These are phyloP conservation scores for Collybia mongolica DNA, from an alignment of 768 basidiomycete genomes.

Conservation along the genomic window DNA sequence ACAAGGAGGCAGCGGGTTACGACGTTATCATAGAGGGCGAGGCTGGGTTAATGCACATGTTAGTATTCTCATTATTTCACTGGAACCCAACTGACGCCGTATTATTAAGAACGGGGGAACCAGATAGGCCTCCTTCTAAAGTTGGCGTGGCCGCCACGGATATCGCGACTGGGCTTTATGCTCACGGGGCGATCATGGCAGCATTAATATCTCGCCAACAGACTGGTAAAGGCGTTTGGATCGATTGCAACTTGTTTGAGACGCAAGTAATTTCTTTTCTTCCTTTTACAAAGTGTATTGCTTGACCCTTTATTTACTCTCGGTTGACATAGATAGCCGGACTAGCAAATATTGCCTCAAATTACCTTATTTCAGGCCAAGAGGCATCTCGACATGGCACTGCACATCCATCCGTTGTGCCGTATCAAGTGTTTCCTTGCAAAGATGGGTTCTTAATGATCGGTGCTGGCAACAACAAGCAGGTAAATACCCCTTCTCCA, in stretches of 20 bases:
- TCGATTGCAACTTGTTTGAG: slow-evolving; percentile 93
- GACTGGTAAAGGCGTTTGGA: slow-evolving; percentile 87
- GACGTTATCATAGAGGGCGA: slow-evolving; percentile 88
- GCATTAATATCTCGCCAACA: slow-evolving; percentile 78
- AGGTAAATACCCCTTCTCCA: slow-evolving; percentile 40
- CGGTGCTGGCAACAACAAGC: slow-evolving; percentile 87
- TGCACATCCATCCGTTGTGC: slow-evolving; percentile 90
- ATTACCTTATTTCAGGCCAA: slow-evolving; percentile 84
- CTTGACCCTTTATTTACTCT: background rate
- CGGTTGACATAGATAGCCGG: slow-evolving; percentile 69
- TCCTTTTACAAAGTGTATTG: background rate
- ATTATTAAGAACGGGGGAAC: slow-evolving; percentile 75
- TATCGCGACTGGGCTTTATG: slow-evolving; percentile 84
- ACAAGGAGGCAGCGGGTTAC: slow-evolving; percentile 79
- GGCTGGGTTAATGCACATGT: slow-evolving; percentile 95
- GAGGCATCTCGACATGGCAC: slow-evolving; percentile 90
- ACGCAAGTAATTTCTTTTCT: slow-evolving; percentile 58
- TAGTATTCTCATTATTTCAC: slow-evolving; percentile 24
- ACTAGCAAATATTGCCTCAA: slow-evolving; percentile 89
- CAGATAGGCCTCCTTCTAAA: slow-evolving; percentile 82
- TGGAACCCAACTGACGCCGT: slow-evolving; percentile 3
- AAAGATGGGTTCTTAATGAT: slow-evolving; percentile 90
- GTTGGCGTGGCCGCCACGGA: slow-evolving; percentile 96
- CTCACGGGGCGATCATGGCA: slow-evolving; percentile 92
- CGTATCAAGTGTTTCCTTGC: slow-evolving; percentile 90